phyloP scores from a whole-genome alignment of 352 stramenopile genomes.

The Blastocystis sp. region DNA sequence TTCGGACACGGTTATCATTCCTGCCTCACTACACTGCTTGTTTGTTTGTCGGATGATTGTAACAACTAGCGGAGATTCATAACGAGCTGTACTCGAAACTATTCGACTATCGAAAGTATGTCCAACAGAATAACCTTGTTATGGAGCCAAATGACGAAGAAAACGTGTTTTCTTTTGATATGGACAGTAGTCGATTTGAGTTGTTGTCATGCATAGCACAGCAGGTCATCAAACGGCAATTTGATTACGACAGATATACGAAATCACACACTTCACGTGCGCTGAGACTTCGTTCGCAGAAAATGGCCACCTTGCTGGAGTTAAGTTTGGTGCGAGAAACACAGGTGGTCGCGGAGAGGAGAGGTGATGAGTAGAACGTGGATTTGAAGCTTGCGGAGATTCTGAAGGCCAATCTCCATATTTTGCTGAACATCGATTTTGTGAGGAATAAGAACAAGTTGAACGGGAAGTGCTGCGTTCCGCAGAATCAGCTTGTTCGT shows the following conservation, averaged over 20 bases:
- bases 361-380: neutral
- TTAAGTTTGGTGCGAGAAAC: neutral
- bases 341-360: neutral
- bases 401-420: constrained; percentile 54
- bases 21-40: neutral
- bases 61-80: neutral
- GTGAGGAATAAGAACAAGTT: neutral
- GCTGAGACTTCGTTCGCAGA: neutral
- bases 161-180: neutral
- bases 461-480: neutral
- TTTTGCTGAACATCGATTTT: neutral
- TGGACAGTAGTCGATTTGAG: neutral
- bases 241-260: neutral
- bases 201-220: neutral
- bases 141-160: neutral
- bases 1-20: constrained; percentile 8
- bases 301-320: neutral
- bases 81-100: constrained; percentile 26
- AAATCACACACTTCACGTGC: neutral
- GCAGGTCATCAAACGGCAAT: neutral
- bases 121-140: neutral
- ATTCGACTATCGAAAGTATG: neutral
- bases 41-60: neutral
- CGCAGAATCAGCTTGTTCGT: constrained; percentile 9
- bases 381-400: constrained; percentile 30